These are phyloP conservation scores for Massarina eburnea DNA, from an alignment of 2,329 filamentous ascomycete species.

Conservation along the genomic window DNA sequence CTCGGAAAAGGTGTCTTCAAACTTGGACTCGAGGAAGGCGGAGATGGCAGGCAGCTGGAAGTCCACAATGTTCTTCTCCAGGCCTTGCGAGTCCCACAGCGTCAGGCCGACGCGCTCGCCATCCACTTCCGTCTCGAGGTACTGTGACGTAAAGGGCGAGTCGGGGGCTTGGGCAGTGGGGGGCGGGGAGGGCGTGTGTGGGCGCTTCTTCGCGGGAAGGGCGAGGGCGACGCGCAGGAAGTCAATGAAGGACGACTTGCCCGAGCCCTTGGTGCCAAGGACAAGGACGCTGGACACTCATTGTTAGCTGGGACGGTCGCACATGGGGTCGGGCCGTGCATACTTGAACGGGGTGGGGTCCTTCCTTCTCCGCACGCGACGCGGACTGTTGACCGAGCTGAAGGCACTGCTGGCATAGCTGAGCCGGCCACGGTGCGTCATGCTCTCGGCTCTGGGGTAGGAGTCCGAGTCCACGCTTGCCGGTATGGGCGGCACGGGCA, in stretches of 20 bases:
- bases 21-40: slow-evolving; percentile 93
- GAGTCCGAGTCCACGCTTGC: slow-evolving; percentile 64
- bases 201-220: slow-evolving; percentile 76
- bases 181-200: slow-evolving; percentile 44
- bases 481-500: slow-evolving; percentile 57
- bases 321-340: slow-evolving; percentile 46
- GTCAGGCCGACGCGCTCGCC: slow-evolving; percentile 89
- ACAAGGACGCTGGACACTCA: slow-evolving; percentile 76
- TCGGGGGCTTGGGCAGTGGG: slow-evolving; percentile 50
- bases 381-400: slow-evolving; percentile 89
- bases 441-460: slow-evolving; percentile 85
- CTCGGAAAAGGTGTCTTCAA: slow-evolving; percentile 95
- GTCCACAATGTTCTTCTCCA: slow-evolving; percentile 94
- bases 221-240: slow-evolving; percentile 88
- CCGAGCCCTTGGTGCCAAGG: slow-evolving; percentile 81
- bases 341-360: slow-evolving; percentile 99
- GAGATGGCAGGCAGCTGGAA: slow-evolving; percentile 90
- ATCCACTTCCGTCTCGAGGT: slow-evolving; percentile 92
- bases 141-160: slow-evolving; percentile 76
- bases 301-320: slow-evolving; percentile 14
- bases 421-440: slow-evolving; percentile 94
- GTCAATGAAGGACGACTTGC: slow-evolving; percentile 96
- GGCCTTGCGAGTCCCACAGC: slow-evolving; percentile 91
- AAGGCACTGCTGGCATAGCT: slow-evolving; percentile 93
- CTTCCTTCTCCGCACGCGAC: slow-evolving; percentile 89